These are phyloP conservation scores for Limnanthes douglasii DNA, from an alignment of 345 rosid genomes.

Conservation along the genomic window DNA sequence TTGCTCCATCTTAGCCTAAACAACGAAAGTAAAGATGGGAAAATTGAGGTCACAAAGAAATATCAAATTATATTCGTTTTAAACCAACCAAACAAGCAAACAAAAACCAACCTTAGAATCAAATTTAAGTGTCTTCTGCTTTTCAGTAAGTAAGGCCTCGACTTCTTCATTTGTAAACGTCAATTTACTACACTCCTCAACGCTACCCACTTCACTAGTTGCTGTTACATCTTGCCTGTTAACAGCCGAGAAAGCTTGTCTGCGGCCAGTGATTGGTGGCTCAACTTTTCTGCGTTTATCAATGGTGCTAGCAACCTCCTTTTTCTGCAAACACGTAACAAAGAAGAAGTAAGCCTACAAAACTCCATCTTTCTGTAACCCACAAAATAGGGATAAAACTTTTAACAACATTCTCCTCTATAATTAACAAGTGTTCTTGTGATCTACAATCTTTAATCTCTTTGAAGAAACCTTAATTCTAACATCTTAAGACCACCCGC, in stretches of 20 bases:
- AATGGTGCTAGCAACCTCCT: conserved; percentile 22
- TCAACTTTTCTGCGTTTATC: conserved; percentile 54
- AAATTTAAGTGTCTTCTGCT: conserved; percentile 45
- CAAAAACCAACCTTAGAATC: conserved; percentile 53
- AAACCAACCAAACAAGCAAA: background rate
- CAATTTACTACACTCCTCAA: conserved; percentile 24
- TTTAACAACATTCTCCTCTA: too few relatives aligned
- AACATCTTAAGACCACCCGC: too few relatives aligned
- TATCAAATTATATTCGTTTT: background rate
- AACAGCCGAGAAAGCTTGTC: conserved; percentile 39
- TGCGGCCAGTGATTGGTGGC: conserved; percentile 22
- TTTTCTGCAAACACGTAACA: conserved; percentile 39
- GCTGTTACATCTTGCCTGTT: conserved; percentile 33
- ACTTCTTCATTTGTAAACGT: conserved; percentile 74
- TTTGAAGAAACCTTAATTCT: too few relatives aligned
- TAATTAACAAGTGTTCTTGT: too few relatives aligned
- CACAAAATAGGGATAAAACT: too few relatives aligned
- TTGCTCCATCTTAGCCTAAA: conserved; percentile 53
- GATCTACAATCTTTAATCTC: too few relatives aligned
- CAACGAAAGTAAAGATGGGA: background rate
- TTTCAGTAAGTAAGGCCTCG: conserved; percentile 56
- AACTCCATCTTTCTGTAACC: too few relatives aligned
- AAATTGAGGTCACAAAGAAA: background rate
- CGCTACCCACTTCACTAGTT: conserved; percentile 20
- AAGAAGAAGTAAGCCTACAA: too few relatives aligned